Conservation (phyloP, 176 grass and related monocot species). For the Tuctoria greenei region DNA sequence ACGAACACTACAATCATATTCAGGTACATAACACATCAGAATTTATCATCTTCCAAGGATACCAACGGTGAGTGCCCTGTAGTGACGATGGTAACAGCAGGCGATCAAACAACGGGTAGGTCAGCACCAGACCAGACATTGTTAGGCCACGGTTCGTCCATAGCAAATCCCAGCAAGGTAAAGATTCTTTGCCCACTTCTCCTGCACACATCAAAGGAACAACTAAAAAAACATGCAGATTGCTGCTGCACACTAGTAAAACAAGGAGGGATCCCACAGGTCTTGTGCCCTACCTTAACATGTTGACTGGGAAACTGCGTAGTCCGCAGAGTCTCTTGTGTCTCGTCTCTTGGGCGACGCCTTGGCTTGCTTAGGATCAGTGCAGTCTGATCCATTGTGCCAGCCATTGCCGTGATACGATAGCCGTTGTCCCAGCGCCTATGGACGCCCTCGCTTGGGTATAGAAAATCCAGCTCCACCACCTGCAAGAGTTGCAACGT, state of each 20-base stretch:
- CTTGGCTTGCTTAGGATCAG: constrained; percentile 66
- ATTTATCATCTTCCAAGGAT: constrained; percentile 1
- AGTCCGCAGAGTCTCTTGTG: constrained; percentile 67
- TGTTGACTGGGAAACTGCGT: constrained; percentile 64
- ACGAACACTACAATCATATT: constrained; percentile 21
- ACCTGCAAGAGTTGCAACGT: constrained; percentile 37
- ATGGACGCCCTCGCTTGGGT: constrained; percentile 75
- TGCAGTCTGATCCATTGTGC: constrained; percentile 62
- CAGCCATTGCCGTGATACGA: constrained; percentile 69
- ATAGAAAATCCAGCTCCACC: constrained; percentile 73
- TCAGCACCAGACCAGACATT: background rate
- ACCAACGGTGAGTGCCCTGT: background rate
- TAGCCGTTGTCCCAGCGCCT: constrained; percentile 64
- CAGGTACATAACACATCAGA: constrained; percentile 20
- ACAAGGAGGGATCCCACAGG: background rate
- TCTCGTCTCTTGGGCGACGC: constrained; percentile 63
- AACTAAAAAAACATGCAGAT: background rate
- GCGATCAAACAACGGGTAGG: constrained; percentile 3
- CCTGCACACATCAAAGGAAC: constrained; percentile 29
- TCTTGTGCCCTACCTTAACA: constrained; percentile 48
- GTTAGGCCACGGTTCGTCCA: constrained; percentile 76
- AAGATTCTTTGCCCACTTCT: constrained; percentile 78
- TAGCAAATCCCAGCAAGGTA: constrained; percentile 84
- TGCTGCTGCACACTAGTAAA: background rate
- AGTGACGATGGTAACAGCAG: constrained; percentile 25